These are phyloP conservation scores for Cornus controversa DNA, from an alignment of 148 eudicot species.

Conservation along the genomic window DNA sequence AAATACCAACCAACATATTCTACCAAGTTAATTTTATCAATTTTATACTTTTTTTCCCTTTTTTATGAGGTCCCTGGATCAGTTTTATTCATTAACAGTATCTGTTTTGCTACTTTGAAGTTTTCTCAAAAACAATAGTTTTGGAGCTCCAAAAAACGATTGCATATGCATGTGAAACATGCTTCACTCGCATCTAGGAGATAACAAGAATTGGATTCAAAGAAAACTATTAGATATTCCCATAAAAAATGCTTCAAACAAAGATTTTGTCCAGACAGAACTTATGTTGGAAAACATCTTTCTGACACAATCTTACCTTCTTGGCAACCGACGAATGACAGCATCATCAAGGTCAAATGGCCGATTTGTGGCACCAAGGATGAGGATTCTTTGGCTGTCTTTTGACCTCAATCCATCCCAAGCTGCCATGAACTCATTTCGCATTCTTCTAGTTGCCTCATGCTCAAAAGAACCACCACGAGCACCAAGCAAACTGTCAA, in stretches of 20 bases:
- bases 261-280: neutral
- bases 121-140: neutral
- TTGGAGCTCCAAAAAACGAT: neutral
- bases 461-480: constrained; percentile 98
- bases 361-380: constrained; percentile 97
- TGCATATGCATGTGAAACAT: neutral
- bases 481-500: constrained; percentile 99
- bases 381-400: constrained; percentile 90
- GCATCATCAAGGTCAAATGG: constrained; percentile 99
- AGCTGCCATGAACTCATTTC: constrained; percentile 99
- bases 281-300: neutral
- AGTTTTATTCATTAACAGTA: too few relatives aligned
- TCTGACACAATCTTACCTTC: constrained; percentile 47
- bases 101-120: neutral
- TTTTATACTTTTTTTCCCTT: too few relatives aligned
- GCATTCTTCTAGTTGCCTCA: constrained; percentile 98
- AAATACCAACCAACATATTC: constrained; percentile 20
- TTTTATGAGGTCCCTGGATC: too few relatives aligned
- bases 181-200: neutral
- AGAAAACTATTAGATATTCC: neutral
- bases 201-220: neutral
- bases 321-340: constrained; percentile 91
- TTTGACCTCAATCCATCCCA: constrained; percentile 99
- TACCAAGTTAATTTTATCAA: neutral
- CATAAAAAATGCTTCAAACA: neutral